phyloP scores from a whole-genome alignment of 2,329 filamentous ascomycete genomes.

The Westerdykella ornata region DNA sequence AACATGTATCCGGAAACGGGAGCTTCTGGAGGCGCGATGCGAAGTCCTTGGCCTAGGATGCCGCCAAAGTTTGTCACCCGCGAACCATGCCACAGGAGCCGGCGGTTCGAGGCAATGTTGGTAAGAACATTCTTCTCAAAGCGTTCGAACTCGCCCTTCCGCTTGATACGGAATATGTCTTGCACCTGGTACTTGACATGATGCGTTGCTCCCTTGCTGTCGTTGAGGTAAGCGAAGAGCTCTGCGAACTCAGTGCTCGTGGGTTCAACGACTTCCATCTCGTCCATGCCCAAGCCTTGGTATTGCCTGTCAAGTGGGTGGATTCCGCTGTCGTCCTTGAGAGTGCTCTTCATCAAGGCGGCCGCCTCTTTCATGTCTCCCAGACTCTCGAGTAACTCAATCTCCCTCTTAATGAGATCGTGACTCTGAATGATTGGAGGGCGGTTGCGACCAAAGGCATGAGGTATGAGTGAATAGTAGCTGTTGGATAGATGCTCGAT shows the following conservation, averaged over 20 bases:
- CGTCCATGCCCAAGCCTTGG: constrained; percentile 61
- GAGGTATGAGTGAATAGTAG: constrained; percentile 78
- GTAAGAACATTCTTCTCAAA: constrained; percentile 50
- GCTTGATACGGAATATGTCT: constrained; percentile 77
- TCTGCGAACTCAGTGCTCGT: constrained; percentile 57
- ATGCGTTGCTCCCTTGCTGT: constrained; percentile 64
- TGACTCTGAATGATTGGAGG: constrained; percentile 60
- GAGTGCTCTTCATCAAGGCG: constrained; percentile 64
- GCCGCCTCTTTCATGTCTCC: constrained; percentile 79
- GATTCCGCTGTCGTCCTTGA: constrained; percentile 45
- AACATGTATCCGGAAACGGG: constrained; percentile 81
- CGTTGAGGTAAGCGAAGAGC: constrained; percentile 59
- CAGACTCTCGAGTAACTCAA: constrained; percentile 72
- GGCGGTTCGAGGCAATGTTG: constrained; percentile 55
- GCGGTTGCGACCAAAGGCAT: constrained; percentile 66
- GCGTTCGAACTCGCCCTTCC: constrained; percentile 62
- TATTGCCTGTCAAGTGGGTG: constrained; percentile 68
- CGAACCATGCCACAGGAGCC: constrained; percentile 83
- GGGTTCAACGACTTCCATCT: constrained; percentile 64
- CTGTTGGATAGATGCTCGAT: constrained; percentile 63
- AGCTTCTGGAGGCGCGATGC: constrained; percentile 82
- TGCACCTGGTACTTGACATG: constrained; percentile 53
- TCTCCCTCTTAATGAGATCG: constrained; percentile 61
- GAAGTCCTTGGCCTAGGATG: constrained; percentile 78
- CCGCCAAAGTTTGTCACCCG: constrained; percentile 78